Conservation (phyloP, 2,329 filamentous ascomycete species). For the Fusarium luffae region DNA sequence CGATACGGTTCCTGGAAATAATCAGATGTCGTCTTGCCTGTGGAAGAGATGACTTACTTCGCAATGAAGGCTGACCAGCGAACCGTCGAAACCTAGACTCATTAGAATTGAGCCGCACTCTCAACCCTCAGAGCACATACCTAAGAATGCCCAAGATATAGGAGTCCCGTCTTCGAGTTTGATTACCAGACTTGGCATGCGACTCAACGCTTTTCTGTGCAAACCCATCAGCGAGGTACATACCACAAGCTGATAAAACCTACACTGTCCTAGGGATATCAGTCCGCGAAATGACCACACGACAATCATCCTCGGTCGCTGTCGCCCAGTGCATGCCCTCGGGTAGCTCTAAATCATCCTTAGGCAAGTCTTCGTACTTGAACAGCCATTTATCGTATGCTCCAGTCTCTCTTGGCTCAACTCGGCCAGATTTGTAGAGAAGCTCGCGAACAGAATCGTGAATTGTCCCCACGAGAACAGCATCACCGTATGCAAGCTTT, state of each 20-base stretch:
- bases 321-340: constrained; percentile 66
- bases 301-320: constrained; percentile 64
- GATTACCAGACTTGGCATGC: constrained; percentile 60
- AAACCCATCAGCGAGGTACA: not conserved
- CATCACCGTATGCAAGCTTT: constrained; percentile 37
- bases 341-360: constrained; percentile 49
- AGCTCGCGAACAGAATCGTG: constrained; percentile 47
- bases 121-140: constrained; percentile 37
- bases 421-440: constrained; percentile 41
- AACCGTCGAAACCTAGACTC: constrained; percentile 65
- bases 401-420: constrained; percentile 45
- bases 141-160: constrained; percentile 73
- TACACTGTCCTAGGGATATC: constrained; percentile 66
- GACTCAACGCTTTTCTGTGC: constrained; percentile 54
- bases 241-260: not conserved
- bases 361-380: constrained; percentile 57
- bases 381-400: constrained; percentile 70
- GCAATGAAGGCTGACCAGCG: constrained; percentile 69
- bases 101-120: constrained; percentile 7
- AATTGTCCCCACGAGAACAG: constrained; percentile 53
- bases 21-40: not conserved
- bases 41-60: constrained; percentile 53
- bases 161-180: constrained; percentile 59
- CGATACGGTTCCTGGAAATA: constrained; percentile 67
- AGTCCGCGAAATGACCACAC: constrained; percentile 65